These are phyloP conservation scores for Parachaetomium inaequale DNA, from an alignment of 495 filamentous ascomycete genomes.

Conservation along the genomic window DNA sequence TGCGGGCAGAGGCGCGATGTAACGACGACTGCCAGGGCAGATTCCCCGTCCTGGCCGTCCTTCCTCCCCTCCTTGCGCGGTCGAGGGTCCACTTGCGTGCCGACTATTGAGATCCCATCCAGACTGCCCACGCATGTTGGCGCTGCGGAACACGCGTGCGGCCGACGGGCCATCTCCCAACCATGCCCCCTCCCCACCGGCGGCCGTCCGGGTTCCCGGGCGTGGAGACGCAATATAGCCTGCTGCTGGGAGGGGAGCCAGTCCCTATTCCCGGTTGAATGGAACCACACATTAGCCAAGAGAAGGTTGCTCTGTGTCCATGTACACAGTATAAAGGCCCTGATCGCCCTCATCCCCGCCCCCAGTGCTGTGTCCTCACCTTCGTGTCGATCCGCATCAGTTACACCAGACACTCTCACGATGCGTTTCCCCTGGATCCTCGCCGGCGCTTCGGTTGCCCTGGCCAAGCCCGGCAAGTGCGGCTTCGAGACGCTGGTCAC, in stretches of 20 bases:
- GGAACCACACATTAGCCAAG: constrained; percentile 22
- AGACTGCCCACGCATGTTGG: too few relatives aligned
- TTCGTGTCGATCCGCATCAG: background rate
- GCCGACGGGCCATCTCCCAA: too few relatives aligned
- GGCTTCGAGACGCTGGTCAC: constrained; percentile 35
- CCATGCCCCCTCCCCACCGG: background rate
- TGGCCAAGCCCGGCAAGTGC: constrained; percentile 14
- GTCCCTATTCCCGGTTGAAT: constrained; percentile 27
- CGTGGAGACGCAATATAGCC: constrained; percentile 24
- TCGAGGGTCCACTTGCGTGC: too few relatives aligned
- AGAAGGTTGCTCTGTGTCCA: constrained; percentile 2
- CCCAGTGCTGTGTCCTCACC: background rate
- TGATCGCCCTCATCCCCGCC: background rate
- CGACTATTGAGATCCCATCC: too few relatives aligned
- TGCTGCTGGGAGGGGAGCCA: constrained; percentile 12
- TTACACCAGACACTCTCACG: constrained; percentile 1
- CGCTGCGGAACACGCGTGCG: background rate
- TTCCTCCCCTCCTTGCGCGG: background rate
- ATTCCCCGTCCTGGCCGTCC: background rate
- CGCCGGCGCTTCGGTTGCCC: constrained; percentile 25
- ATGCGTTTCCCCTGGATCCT: constrained; percentile 30
- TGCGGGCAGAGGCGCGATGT: constrained; percentile 12
- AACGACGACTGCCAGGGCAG: background rate
- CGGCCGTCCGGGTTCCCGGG: background rate
- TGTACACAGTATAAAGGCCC: background rate